Percentiles rank a stretch among this genome's conserved stretches.
Evolutionary conservation across 108 stramenopile genomes (phyloP).

Genomic region (Skeletonema tropicum): DNA sequence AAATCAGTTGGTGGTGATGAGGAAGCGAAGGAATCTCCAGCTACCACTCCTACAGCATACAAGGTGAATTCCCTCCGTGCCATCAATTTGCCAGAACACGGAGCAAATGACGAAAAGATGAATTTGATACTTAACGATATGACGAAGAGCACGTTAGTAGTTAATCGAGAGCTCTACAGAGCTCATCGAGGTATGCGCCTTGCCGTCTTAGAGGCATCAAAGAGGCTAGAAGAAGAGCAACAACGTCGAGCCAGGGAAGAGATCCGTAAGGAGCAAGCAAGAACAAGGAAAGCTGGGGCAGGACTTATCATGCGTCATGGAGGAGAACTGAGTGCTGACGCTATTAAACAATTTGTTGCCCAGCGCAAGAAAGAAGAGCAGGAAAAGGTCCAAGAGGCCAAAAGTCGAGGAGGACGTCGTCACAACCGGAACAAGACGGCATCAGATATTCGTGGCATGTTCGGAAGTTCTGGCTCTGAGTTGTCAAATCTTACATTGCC

Average conservation of each 20-base stretch:
- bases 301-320: slow-evolving; percentile 61
- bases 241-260: slow-evolving; percentile 51
- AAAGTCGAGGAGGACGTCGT: slow-evolving; percentile 43
- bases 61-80: slow-evolving; percentile 25
- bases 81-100: slow-evolving; percentile 47
- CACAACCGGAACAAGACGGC: slow-evolving; percentile 53
- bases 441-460: slow-evolving; percentile 56
- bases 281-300: slow-evolving; percentile 32
- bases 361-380: slow-evolving; percentile 49
- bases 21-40: slow-evolving; percentile 4
- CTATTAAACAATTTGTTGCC: slow-evolving; percentile 47
- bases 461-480: slow-evolving; percentile 34
- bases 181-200: slow-evolving; percentile 65
- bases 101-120: slow-evolving; percentile 10
- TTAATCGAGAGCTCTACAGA: slow-evolving; percentile 53
- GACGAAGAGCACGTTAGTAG: slow-evolving; percentile 48
- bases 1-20: slow-evolving; percentile 38
- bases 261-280: slow-evolving; percentile 47
- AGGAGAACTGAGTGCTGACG: slow-evolving; percentile 47
- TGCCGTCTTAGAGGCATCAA: slow-evolving; percentile 60
- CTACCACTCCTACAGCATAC: slow-evolving; percentile 1
- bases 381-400: slow-evolving; percentile 43
- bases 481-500: slow-evolving; percentile 36
- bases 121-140: slow-evolving; percentile 35
- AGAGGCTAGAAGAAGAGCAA: slow-evolving; percentile 63